Base-by-base conservation (phyloP, 345 rosid genomes). In the Heritiera fomes region DNA sequence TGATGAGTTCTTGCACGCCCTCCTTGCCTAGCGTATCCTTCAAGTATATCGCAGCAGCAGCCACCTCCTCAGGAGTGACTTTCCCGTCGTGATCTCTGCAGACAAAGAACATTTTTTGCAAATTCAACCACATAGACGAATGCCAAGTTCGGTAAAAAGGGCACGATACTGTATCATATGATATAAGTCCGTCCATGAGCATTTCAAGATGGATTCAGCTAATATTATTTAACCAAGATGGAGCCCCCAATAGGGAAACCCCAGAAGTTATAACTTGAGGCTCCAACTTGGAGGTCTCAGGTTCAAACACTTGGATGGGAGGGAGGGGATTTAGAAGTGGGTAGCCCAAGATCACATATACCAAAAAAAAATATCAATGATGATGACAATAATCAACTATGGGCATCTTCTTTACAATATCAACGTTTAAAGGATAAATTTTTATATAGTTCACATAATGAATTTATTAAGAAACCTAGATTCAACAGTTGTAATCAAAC, bases 11-110 rank as follows among this genome's bases (percentile, higher is more conserved):
- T 82, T 89, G 97, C 47, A 97, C 86, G 73, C 97, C 98, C 78
- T 92, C 95, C 85, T 91, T 96, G 61, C 86, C 97, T 40, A 96
- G 80, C 12, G 94, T 93, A 76, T 94, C 90, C 81, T 94, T 94
- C 7, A 96, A 83, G 86, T 85, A 94, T 86, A 82, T 85, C 2
- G 97, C 97, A 32, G 98, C 98, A 20, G 94, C 84, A 70, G 98
- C 97, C 66, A 97, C 98, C 83, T 97, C 98, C 77, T 96, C 98
- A 55, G 93, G 90, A 80, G 93, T 88, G 84, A 94, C 97, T 82
- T 94, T 97, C 53, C 98, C 98, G 59, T 94, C 98, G 47, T 88
- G 88, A 83, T 97, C 99, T 83, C 95, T 96, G 59, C 41, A 81
- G 32, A 76, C 58, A 75, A 52, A 32, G 4, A n/a, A 55, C 32